A percentile compares a stretch with the other conserved stretches of the same genome.
These are phyloP conservation scores for Nemania sp. DNA, from an alignment of 2,329 filamentous ascomycete genomes.

Conservation along the genomic window DNA sequence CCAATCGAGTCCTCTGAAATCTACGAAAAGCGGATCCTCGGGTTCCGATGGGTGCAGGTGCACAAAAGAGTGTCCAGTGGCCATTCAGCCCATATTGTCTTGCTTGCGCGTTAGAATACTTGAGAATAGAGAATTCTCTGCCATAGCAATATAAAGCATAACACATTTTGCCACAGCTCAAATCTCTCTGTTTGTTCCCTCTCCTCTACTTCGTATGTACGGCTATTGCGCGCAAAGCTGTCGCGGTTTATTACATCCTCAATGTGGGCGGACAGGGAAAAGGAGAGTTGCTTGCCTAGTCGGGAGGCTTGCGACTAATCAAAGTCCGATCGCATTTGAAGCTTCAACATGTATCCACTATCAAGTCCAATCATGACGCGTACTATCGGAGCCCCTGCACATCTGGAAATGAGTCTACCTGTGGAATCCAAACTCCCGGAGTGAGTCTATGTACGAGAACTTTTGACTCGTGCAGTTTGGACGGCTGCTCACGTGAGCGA, in stretches of 20 bases:
- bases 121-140: constrained; percentile 8
- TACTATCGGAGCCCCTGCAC: constrained; percentile 27
- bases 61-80: constrained; percentile 16
- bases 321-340: constrained; percentile 37
- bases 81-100: not conserved
- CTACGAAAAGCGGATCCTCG: constrained; percentile 24
- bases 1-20: constrained; percentile 27
- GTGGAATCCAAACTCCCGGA: constrained; percentile 5
- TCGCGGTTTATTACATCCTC: constrained; percentile 1
- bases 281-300: constrained; percentile 31
- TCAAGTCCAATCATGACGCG: constrained; percentile 38
- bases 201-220: not conserved
- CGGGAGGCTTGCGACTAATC: constrained; percentile 33
- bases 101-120: constrained; percentile 23
- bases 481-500: too few relatives aligned
- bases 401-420: constrained; percentile 34
- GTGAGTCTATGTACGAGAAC: constrained; percentile 7
- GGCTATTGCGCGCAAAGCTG: constrained; percentile 9
- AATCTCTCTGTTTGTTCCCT: not conserved
- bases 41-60: constrained; percentile 9
- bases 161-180: not conserved
- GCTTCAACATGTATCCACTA: constrained; percentile 27
- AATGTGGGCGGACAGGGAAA: constrained; percentile 9
- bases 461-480: constrained; percentile 33
- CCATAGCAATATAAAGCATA: not conserved